Evolutionary conservation across 2,329 filamentous ascomycete genomes (phyloP).

Genomic region (Coniochaeta sp.): DNA sequence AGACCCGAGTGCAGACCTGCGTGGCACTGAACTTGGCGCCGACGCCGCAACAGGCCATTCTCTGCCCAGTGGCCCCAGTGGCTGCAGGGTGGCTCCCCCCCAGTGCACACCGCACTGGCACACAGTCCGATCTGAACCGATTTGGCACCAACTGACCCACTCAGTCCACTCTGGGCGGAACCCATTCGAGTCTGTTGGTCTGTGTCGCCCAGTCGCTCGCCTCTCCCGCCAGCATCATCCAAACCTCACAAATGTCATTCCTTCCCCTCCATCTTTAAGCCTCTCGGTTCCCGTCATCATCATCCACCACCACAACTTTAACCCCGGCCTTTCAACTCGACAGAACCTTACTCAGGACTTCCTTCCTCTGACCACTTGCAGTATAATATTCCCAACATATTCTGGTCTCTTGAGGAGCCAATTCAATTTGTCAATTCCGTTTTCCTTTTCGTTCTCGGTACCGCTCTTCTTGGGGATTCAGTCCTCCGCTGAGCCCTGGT

Average conservation of each 20-base stretch:
- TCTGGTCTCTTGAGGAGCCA: not conserved
- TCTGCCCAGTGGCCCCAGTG: not conserved
- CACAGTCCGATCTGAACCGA: not conserved
- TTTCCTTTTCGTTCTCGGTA: no score
- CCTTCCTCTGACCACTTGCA: not conserved
- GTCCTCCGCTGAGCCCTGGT: not conserved
- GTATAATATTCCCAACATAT: not conserved
- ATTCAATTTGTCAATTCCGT: not conserved
- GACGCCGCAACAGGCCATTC: not conserved
- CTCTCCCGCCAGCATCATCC: not conserved
- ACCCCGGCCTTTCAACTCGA: not conserved
- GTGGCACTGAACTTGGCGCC: not conserved
- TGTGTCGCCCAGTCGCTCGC: not conserved
- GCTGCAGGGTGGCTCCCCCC: no score
- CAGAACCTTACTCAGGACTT: not conserved
- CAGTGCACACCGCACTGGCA: no score
- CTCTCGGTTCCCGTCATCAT: not conserved
- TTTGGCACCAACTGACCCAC: not conserved
- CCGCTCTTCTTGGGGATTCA: not conserved
- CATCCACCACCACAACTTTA: not conserved
- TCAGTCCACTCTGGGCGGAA: no score
- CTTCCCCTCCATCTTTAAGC: not conserved
- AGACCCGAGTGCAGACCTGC: not conserved
- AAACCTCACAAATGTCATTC: not conserved
- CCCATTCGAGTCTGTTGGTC: not conserved